Conservation (phyloP, 2,329 filamentous ascomycete species). For the Penicillium oxalicum region DNA sequence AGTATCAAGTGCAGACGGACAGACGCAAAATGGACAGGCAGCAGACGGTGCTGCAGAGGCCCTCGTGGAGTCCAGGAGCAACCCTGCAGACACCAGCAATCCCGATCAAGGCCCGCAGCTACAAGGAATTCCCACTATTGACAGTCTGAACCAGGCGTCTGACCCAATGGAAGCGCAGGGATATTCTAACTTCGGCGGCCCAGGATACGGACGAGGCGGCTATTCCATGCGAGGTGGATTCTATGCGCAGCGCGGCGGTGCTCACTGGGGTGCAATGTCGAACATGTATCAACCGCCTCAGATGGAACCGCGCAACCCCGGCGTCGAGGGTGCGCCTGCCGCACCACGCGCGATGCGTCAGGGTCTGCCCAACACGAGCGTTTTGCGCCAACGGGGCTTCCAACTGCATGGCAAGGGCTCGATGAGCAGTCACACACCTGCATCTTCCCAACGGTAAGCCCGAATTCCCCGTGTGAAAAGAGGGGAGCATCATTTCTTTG, state of each 20-base stretch:
- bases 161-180: slow-evolving; percentile 23
- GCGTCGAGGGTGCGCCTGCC: slow-evolving; percentile 68
- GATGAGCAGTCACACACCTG: slow-evolving; percentile 12
- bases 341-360: slow-evolving; percentile 93
- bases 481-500: too few species aligned
- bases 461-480: background rate
- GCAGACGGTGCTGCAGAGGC: slow-evolving; percentile 10
- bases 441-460: slow-evolving; percentile 28
- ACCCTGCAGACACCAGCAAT: background rate
- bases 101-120: slow-evolving; percentile 7
- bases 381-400: slow-evolving; percentile 56
- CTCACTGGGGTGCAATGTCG: slow-evolving; percentile 25
- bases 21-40: slow-evolving; percentile 13
- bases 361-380: slow-evolving; percentile 74
- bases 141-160: slow-evolving; percentile 13
- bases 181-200: slow-evolving; percentile 20
- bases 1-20: slow-evolving; percentile 10
- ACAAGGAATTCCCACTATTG: slow-evolving; percentile 25
- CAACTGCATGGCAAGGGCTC: slow-evolving; percentile 29
- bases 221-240: slow-evolving; percentile 38
- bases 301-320: slow-evolving; percentile 47
- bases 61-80: slow-evolving; percentile 1
- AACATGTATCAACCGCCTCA: slow-evolving; percentile 24
- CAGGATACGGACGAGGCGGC: slow-evolving; percentile 37
- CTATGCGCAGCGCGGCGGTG: slow-evolving; percentile 31